These are phyloP conservation scores for Spathaspora girioi DNA, from an alignment of 805 yeast genomes.

Conservation along the genomic window DNA sequence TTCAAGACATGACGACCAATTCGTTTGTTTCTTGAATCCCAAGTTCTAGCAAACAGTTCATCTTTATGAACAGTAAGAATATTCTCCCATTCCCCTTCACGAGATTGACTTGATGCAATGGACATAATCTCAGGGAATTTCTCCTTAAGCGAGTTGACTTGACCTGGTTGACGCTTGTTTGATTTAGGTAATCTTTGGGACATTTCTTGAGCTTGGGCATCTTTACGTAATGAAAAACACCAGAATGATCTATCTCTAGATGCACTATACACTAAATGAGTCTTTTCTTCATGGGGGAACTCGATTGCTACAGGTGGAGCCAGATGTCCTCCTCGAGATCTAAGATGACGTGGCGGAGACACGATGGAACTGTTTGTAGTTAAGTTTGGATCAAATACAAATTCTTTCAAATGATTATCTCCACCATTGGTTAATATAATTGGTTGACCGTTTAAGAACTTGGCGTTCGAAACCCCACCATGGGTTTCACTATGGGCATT, in stretches of 20 bases:
- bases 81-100: constrained; percentile 93
- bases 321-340: constrained; percentile 97
- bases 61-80: constrained; percentile 84
- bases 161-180: constrained; percentile 51
- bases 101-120: constrained; percentile 67
- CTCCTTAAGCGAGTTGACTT: constrained; percentile 49
- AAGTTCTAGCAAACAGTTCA: constrained; percentile 80
- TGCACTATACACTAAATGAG: constrained; percentile 84
- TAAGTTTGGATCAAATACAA: constrained; percentile 88
- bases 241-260: constrained; percentile 84
- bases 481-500: constrained; percentile 66
- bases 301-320: constrained; percentile 76
- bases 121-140: constrained; percentile 74
- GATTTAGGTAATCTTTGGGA: constrained; percentile 64
- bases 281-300: constrained; percentile 70
- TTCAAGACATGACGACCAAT: constrained; percentile 69
- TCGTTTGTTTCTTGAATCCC: constrained; percentile 78
- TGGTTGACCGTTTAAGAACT: constrained; percentile 88
- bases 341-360: constrained; percentile 84
- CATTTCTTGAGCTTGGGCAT: constrained; percentile 91
- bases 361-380: constrained; percentile 64
- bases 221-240: constrained; percentile 90
- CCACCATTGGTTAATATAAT: constrained; percentile 85
- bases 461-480: constrained; percentile 75
- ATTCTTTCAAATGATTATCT: constrained; percentile 85